Evolutionary conservation across 139 green algal species (phyloP), one percentile per base, ranked within the genome.

Genomic region (Chlorella sp.): DNA sequence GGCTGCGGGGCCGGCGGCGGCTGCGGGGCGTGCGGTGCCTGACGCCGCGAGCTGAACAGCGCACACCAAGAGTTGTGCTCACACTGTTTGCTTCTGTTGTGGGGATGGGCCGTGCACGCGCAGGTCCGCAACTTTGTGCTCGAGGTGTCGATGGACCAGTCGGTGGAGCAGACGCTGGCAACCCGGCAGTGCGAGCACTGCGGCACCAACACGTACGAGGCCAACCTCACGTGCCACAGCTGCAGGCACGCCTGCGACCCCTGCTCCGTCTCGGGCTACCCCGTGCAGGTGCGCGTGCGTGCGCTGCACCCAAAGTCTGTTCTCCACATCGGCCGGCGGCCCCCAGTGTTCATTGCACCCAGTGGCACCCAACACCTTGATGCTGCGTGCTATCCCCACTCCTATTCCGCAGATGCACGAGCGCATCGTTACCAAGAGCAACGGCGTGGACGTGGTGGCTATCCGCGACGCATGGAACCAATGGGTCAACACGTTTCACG

Each of bases 61-160:
- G n/a, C n/a, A n/a, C n/a, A n/a, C n/a, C n/a, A n/a, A n/a, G n/a
- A n/a, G n/a, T n/a, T n/a, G n/a, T n/a, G n/a, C n/a, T n/a, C n/a
- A n/a, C n/a, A n/a, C n/a, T n/a, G n/a, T n/a, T n/a, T n/a, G n/a
- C n/a, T n/a, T n/a, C n/a, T n/a, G n/a, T n/a, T n/a, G n/a, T n/a
- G n/a, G n/a, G n/a, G n/a, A n/a, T n/a, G n/a, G n/a, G n/a, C n/a
- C n/a, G n/a, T n/a, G n/a, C n/a, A n/a, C 26, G 30, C 69, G 32
- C 75, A 89, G 84, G 87, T 89, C 23, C 82, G 88, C 49, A 86
- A 92, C 79, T 78, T 74, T 70, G 83, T 93, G 33, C 80, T 94
- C 24, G 86, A 85, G 70, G 66, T 91, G 36, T 84, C 67, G 34
- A 91, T 94, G 89, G 85, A 92, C 71, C 81, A 84, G 71, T 27